phyloP scores from a whole-genome alignment of 2,329 filamentous ascomycete species.

The Pseudogymnoascus verrucosus region DNA sequence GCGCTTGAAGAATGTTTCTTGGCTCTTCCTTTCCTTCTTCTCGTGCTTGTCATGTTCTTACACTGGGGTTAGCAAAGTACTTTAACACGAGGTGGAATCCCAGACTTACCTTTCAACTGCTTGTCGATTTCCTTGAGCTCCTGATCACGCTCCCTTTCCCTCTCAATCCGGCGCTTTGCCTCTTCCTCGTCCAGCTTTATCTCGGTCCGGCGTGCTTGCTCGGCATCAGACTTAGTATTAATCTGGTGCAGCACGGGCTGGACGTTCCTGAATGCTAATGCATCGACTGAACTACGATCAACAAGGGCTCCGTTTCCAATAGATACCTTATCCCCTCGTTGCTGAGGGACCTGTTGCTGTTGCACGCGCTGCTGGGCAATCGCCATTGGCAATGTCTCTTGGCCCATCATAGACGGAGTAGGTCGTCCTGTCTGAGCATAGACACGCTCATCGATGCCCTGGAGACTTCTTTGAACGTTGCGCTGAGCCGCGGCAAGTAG shows the following conservation, averaged over 20 bases:
- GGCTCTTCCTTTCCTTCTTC: slow-evolving; percentile 34
- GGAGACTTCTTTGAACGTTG: slow-evolving; percentile 73
- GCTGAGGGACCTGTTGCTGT: slow-evolving; percentile 31
- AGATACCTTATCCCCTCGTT: slow-evolving; percentile 41
- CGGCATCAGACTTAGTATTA: slow-evolving; percentile 64
- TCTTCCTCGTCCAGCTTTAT: slow-evolving; percentile 56
- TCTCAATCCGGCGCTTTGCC: slow-evolving; percentile 50
- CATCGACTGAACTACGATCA: slow-evolving; percentile 68
- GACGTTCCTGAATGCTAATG: slow-evolving; percentile 66
- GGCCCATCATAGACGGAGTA: slow-evolving; percentile 57
- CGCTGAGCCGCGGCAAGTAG: slow-evolving; percentile 73
- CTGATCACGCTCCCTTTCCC: slow-evolving; percentile 46
- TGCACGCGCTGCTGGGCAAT: slow-evolving; percentile 46
- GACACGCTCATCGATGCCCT: slow-evolving; percentile 74
- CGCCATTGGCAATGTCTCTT: slow-evolving; percentile 63
- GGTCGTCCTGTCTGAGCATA: slow-evolving; percentile 69
- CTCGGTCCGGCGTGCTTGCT: slow-evolving; percentile 59
- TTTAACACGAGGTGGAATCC: no score
- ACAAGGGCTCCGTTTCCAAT: slow-evolving; percentile 78
- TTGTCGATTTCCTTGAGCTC: slow-evolving; percentile 46
- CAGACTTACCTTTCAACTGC: slow-evolving; percentile 50
- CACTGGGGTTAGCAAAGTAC: background rate
- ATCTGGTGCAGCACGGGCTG: slow-evolving; percentile 84
- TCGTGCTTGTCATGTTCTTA: slow-evolving; percentile 29
- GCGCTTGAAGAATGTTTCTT: slow-evolving; percentile 43